Evolutionary conservation across 192 early-diverging fungal genomes (phyloP).

Genomic region (Mortierella claussenii): DNA sequence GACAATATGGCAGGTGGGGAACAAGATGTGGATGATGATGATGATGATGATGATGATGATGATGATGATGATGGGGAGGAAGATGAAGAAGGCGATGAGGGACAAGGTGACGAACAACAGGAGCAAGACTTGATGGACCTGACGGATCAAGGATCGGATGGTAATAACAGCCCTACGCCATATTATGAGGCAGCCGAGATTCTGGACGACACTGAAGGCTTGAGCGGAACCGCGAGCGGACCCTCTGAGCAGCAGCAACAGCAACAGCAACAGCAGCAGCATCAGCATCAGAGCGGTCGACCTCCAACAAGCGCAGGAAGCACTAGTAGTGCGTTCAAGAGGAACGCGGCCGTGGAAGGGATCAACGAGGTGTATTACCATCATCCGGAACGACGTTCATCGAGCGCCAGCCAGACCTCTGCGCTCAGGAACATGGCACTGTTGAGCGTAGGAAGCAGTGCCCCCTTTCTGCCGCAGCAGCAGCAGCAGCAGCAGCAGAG

Average conservation of each 20-base stretch:
- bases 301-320: background rate
- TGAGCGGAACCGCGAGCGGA: background rate
- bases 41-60: background rate
- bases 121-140: too few species aligned
- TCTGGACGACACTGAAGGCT: background rate
- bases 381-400: conserved; percentile 42
- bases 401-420: conserved; percentile 15
- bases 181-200: background rate
- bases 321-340: background rate
- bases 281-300: too few species aligned
- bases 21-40: conserved; percentile 34
- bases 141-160: too few species aligned
- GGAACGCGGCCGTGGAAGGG: conserved; percentile 39
- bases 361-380: conserved; percentile 48
- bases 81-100: background rate
- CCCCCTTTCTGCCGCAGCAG: too few species aligned
- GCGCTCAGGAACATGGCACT: background rate
- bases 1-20: conserved; percentile 49
- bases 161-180: too few species aligned
- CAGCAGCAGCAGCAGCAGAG: too few species aligned
- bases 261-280: background rate
- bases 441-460: background rate
- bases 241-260: background rate
- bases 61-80: background rate
- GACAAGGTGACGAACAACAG: too few species aligned